Percentiles rank a stretch among this genome's conserved stretches.
Conservation (phyloP, 2,329 filamentous ascomycete genomes). For the Colletotrichum limetticola region DNA sequence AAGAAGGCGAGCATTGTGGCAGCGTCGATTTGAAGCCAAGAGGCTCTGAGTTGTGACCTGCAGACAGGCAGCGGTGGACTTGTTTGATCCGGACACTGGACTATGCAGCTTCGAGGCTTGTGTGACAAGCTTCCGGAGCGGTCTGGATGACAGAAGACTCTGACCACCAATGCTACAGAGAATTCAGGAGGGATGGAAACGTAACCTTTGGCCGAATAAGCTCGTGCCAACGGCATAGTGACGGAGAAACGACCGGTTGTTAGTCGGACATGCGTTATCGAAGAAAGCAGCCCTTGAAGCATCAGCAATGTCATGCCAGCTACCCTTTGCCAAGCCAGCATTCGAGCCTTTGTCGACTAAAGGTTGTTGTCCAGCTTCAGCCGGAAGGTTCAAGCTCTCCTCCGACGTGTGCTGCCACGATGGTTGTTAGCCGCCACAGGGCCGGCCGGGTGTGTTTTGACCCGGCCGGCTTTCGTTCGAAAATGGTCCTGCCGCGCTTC, state of each 20-base stretch:
- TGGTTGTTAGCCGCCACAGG: slow-evolving; percentile 8
- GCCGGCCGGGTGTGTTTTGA: neutral
- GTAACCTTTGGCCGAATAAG: neutral
- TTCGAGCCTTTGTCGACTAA: neutral
- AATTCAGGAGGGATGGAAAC: neutral
- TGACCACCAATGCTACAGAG: neutral
- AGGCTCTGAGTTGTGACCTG: neutral
- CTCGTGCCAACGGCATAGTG: slow-evolving; percentile 6
- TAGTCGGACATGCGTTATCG: neutral
- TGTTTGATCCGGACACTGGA: neutral
- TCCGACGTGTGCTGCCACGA: slow-evolving; percentile 4
- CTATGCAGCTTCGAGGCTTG: neutral
- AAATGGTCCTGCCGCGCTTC: neutral
- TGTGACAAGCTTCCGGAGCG: neutral
- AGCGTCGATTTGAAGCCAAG: neutral
- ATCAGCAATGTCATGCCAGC: neutral
- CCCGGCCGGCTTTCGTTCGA: slow-evolving; percentile 5
- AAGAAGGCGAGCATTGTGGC: neutral
- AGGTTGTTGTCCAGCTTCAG: neutral
- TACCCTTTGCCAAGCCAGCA: neutral
- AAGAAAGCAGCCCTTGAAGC: neutral
- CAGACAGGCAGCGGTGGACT: neutral
- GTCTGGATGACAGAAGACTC: neutral
- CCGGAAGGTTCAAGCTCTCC: neutral
- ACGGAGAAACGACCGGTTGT: slow-evolving; percentile 9